phyloP scores from a whole-genome alignment of 768 basidiomycete genomes.

The Lyophyllum semitale region DNA sequence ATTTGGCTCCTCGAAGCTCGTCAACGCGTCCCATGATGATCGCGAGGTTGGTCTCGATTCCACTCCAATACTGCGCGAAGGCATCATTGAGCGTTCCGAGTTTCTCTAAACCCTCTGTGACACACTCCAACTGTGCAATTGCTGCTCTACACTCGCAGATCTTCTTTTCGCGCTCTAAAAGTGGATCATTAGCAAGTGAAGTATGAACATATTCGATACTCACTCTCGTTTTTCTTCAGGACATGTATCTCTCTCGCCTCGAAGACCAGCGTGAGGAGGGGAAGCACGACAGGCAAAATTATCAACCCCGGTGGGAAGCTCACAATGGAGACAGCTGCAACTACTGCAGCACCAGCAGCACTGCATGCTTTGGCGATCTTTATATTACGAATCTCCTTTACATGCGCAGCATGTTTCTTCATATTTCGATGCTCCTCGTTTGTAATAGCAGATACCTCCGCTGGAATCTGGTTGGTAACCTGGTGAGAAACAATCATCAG shows the following conservation, averaged over 20 bases:
- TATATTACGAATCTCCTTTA: slow-evolving; percentile 7
- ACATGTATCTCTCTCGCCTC: slow-evolving; percentile 14
- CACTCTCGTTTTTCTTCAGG: slow-evolving; percentile 12
- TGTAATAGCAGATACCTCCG: slow-evolving; percentile 11
- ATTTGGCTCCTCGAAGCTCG: slow-evolving; percentile 8
- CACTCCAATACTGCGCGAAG: slow-evolving; percentile 14
- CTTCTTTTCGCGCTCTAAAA: slow-evolving; percentile 14
- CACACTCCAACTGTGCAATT: slow-evolving; percentile 2
- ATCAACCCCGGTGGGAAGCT: slow-evolving; percentile 18
- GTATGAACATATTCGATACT: background rate
- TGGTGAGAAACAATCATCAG: background rate
- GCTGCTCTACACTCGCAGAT: slow-evolving; percentile 5
- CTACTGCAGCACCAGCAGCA: slow-evolving; percentile 17
- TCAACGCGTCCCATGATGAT: slow-evolving; percentile 5
- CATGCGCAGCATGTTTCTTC: slow-evolving; percentile 1
- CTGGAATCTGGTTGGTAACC: slow-evolving; percentile 14
- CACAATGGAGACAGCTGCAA: slow-evolving; percentile 10
- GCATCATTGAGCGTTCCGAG: slow-evolving; percentile 7
- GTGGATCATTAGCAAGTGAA: background rate
- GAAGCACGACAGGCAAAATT: slow-evolving; percentile 17
- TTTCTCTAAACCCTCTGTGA: slow-evolving; percentile 6
- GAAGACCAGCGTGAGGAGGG: slow-evolving; percentile 14
- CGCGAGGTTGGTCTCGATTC: slow-evolving; percentile 8
- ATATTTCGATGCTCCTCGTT: background rate
- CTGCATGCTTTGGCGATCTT: slow-evolving; percentile 14